These are phyloP conservation scores for Pleurotus tuber-regium DNA, from an alignment of 768 basidiomycete genomes.

Conservation along the genomic window DNA sequence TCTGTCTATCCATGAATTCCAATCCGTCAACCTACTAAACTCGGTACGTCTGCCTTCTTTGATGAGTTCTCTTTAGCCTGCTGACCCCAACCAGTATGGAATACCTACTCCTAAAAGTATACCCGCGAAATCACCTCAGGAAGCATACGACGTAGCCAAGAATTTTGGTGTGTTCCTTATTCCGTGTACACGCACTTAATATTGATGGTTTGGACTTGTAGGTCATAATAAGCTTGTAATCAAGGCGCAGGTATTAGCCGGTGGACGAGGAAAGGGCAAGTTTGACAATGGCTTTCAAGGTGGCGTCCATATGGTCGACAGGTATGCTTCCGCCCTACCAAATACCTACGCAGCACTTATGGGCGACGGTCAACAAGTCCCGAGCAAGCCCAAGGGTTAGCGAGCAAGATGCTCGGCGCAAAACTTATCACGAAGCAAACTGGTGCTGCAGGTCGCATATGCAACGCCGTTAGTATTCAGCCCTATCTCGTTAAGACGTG, in stretches of 20 bases:
- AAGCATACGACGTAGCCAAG: conserved; percentile 87
- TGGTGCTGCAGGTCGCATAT: conserved; percentile 85
- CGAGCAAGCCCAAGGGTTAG: conserved; percentile 83
- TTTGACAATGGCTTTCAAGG: conserved; percentile 97
- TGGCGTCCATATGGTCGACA: conserved; percentile 92
- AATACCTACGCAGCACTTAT: not conserved
- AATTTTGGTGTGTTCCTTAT: conserved; percentile 64
- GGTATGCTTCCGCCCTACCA: conserved; percentile 41
- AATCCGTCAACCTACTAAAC: conserved; percentile 93
- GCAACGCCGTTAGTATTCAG: conserved; percentile 79
- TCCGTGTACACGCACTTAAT: conserved; percentile 11
- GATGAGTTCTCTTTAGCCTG: conserved; percentile 5
- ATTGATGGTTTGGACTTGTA: conserved; percentile 26
- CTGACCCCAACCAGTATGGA: conserved; percentile 65
- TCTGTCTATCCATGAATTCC: conserved; percentile 97
- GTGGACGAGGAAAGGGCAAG: conserved; percentile 96
- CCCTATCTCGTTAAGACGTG: conserved; percentile 2
- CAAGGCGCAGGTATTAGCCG: conserved; percentile 98
- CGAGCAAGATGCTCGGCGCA: conserved; percentile 90
- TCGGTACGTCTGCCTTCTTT: conserved; percentile 51
- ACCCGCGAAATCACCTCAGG: conserved; percentile 82
- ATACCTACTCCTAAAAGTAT: conserved; percentile 93
- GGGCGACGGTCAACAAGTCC: conserved; percentile 46
- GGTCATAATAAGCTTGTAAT: conserved; percentile 84
- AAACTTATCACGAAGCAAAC: conserved; percentile 99